Percentiles rank a stretch among this genome's conserved stretches.
phyloP scores from a whole-genome alignment of 495 filamentous ascomycete genomes.

The Massariosphaeria phaeospora region DNA sequence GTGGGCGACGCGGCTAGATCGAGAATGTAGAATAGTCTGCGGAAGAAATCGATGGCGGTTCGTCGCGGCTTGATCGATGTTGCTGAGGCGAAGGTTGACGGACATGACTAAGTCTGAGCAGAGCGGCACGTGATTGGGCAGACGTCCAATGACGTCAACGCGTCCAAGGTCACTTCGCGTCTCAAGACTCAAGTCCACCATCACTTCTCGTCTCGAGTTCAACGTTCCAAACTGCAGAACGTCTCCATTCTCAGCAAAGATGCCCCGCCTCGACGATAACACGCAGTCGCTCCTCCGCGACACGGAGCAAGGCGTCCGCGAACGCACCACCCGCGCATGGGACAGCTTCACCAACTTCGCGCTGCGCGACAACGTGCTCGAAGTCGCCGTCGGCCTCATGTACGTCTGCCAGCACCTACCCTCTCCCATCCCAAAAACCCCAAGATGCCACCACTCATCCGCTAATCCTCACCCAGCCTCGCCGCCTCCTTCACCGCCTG shows the following conservation, averaged over 20 bases:
- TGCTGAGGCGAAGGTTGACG: no score
- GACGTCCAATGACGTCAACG: not conserved
- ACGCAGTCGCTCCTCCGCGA: slow-evolving; percentile 25
- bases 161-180: no score
- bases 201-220: not conserved
- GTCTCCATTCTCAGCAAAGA: not conserved
- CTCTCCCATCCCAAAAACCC: no score
- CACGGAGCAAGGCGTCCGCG: slow-evolving; percentile 14
- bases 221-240: not conserved
- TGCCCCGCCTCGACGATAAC: slow-evolving; percentile 30
- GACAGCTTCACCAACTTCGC: slow-evolving; percentile 66
- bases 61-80: no score
- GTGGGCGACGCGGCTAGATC: not conserved
- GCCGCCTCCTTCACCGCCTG: slow-evolving; percentile 68
- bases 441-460: not conserved
- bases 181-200: not conserved
- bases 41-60: not conserved
- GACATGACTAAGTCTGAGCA: no score
- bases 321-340: slow-evolving; percentile 42
- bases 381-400: slow-evolving; percentile 74
- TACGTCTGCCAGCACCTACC: slow-evolving; percentile 34
- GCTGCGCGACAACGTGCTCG: slow-evolving; percentile 67
- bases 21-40: not conserved
- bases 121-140: no score
- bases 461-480: slow-evolving; percentile 43